phyloP scores from a whole-genome alignment of 805 yeast species.

The Clavispora vitiphila region DNA sequence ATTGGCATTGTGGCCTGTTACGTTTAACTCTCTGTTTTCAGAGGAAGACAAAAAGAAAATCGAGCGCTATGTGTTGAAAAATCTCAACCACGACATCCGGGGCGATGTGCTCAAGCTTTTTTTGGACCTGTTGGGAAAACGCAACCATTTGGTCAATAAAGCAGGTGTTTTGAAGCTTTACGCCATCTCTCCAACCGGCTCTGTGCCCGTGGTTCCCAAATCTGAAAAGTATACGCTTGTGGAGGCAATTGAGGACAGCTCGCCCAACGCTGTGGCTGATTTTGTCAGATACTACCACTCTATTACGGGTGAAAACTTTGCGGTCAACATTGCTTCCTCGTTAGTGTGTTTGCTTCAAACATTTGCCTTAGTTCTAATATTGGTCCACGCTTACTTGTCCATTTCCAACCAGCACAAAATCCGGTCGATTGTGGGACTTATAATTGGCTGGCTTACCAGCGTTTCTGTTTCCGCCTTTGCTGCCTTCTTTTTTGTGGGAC shows the following conservation, averaged over 20 bases:
- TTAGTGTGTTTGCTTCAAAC: slow-evolving; percentile 3
- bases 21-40: not conserved
- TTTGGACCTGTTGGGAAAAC: slow-evolving; percentile 19
- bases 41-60: slow-evolving; percentile 4
- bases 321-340: slow-evolving; percentile 3
- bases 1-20: not conserved
- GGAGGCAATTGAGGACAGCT: not conserved
- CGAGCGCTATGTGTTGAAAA: slow-evolving; percentile 13
- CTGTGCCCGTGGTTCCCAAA: not conserved
- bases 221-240: not conserved
- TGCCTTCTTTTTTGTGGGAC: slow-evolving; percentile 21
- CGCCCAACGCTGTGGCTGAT: slow-evolving; percentile 5
- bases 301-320: not conserved
- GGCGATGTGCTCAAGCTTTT: slow-evolving; percentile 19
- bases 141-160: slow-evolving; percentile 26
- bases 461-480: slow-evolving; percentile 23
- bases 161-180: slow-evolving; percentile 21
- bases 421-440: slow-evolving; percentile 30
- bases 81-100: slow-evolving; percentile 24
- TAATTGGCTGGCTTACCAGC: slow-evolving; percentile 33
- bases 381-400: slow-evolving; percentile 21
- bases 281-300: slow-evolving; percentile 13
- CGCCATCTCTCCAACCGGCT: slow-evolving; percentile 14
- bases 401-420: slow-evolving; percentile 31
- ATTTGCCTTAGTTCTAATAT: slow-evolving; percentile 9